Evolutionary conservation across 192 early-diverging fungal species (phyloP), one percentile per base, ranked within the genome.

Genomic region (Dispira parvispora): DNA sequence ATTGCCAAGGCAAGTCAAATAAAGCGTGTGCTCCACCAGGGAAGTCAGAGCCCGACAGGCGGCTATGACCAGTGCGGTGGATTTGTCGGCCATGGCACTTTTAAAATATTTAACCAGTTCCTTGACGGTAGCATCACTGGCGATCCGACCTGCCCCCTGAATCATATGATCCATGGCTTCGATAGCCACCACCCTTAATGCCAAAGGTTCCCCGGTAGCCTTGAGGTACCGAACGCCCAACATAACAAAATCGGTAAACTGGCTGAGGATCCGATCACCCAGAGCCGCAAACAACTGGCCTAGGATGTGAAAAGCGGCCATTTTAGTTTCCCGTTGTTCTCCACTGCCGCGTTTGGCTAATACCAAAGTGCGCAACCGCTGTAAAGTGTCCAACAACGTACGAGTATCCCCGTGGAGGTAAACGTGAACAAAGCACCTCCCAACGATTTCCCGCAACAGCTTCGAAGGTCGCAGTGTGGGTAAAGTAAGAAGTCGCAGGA

Each of bases 211-310:
- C 21, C 26, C 38, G 0, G 46, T 13, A 11, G 61, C 50, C 18
- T 61, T 53, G 0, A 64, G 57, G 11, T 82, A 43, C 46, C 60
- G 43, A 9, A 75, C 16, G 1, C 32, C 47, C 3, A 66, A 50
- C 8, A 62, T 52, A 4, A 76, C 47, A 65, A 74, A 69, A 42
- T 78, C 77, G 38, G 55, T 70, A 38, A 75, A 75, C 49, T 70
- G 70, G 62, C 74, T 75, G 20, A 78, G 61, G 0, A 78, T 67
- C 8, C 77, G 63, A 54, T 75, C 73, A 14, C 77, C 88, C 11
- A 88, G 68, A 1, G 81, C 75, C 60, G 89, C 88, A 65, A 90
- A 86, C 25, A 96, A 71, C 23, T 77, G 76, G 1, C 94, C 92
- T 8, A 88, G 78, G 44, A 82, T 82, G 56, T 81, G 70, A 16